These are phyloP conservation scores for Naumovozyma castellii DNA, from an alignment of 805 yeast species.

Conservation along the genomic window DNA sequence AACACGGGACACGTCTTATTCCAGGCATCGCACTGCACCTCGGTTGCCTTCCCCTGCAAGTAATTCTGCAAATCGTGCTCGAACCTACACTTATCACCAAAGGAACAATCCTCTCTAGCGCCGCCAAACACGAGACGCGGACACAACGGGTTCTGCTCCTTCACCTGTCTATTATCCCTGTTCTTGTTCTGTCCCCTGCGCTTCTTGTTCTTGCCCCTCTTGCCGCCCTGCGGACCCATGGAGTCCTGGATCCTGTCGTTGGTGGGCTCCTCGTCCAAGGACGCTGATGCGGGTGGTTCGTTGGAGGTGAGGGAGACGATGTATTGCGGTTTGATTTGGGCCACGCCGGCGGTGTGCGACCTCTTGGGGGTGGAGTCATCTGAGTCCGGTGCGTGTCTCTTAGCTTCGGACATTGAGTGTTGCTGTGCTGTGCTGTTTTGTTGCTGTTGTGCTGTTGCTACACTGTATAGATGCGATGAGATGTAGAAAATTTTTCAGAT, in stretches of 20 bases:
- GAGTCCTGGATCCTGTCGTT: too few relatives aligned
- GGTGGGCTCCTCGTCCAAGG: too few relatives aligned
- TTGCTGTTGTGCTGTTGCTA: too few relatives aligned
- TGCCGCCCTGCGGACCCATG: constrained; percentile 33
- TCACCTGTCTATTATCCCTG: constrained; percentile 62
- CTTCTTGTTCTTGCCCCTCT: constrained; percentile 43
- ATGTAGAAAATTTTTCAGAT: not conserved
- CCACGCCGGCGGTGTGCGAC: constrained; percentile 48
- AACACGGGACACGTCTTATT: constrained; percentile 64
- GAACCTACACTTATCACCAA: constrained; percentile 67
- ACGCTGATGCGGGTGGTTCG: constrained; percentile 34
- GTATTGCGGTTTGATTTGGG: constrained; percentile 67
- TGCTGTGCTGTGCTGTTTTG: not conserved
- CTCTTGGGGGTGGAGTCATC: constrained; percentile 11
- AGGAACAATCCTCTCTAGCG: constrained; percentile 40
- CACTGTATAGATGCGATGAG: not conserved
- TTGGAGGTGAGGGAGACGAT: constrained; percentile 34
- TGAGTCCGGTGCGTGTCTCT: too few relatives aligned
- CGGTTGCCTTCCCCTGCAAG: constrained; percentile 55
- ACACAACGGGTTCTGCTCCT: constrained; percentile 59
- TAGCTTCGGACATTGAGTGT: not conserved
- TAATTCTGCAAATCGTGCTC: constrained; percentile 67
- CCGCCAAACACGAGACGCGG: constrained; percentile 41
- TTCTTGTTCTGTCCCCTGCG: constrained; percentile 76
- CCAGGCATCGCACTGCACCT: constrained; percentile 46